A percentile compares a stretch with the other conserved stretches of the same genome.
Conservation (phyloP, 768 basidiomycete genomes). For the Suillus luteus region DNA sequence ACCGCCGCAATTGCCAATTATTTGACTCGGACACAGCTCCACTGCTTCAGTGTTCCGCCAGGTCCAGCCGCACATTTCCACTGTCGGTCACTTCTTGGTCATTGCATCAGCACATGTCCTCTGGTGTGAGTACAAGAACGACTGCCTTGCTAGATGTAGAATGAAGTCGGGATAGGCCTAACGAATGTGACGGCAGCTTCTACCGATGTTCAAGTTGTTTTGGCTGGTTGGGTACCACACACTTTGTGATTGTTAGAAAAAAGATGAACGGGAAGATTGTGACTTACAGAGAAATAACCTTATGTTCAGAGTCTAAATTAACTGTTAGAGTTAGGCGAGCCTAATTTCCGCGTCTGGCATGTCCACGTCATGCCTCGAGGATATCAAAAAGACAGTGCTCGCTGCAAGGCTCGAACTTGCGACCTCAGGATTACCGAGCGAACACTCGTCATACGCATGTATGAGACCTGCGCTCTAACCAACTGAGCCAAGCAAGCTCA, state of each 20-base stretch:
- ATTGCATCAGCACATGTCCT: neutral
- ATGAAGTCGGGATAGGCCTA: neutral
- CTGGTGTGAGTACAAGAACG: neutral
- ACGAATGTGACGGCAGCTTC: neutral
- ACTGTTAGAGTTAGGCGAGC: neutral
- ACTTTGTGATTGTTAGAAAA: neutral
- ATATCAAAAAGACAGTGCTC: conserved; percentile 38
- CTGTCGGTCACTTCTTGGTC: neutral
- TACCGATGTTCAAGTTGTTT: neutral
- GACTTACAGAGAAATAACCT: neutral
- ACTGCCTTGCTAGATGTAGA: neutral
- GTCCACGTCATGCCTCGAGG: neutral
- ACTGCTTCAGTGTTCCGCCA: neutral
- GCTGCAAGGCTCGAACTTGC: conserved; percentile 65
- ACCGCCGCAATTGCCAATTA: too few relatives aligned
- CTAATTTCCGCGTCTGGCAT: neutral
- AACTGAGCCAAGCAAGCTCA: conserved; percentile 53
- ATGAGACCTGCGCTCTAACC: conserved; percentile 63
- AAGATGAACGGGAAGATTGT: neutral
- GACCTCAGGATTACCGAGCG: conserved; percentile 54
- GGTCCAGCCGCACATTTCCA: neutral
- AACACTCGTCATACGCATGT: conserved; percentile 36
- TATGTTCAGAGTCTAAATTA: neutral
- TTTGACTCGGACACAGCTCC: neutral
- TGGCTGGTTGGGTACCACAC: neutral